Conservation (phyloP, 2,329 filamentous ascomycete genomes). For the Colletotrichum cordylinicola region DNA sequence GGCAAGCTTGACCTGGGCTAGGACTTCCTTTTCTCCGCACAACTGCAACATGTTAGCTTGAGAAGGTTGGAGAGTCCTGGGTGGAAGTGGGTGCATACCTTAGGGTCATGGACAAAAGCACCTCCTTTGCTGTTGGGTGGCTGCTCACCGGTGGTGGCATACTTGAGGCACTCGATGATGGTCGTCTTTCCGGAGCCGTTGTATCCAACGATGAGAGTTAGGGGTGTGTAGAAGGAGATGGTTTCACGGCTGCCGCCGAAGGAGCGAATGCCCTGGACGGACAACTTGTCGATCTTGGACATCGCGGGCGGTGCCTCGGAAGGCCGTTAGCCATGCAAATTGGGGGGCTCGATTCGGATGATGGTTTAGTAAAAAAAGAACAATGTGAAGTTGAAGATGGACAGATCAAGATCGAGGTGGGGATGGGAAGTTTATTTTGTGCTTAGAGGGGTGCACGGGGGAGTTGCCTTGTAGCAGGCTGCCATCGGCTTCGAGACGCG, state of each 20-base stretch:
- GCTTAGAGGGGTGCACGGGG: not conserved
- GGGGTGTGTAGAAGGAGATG: slow-evolving; percentile 86
- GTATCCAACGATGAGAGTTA: slow-evolving; percentile 95
- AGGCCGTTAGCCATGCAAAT: not conserved
- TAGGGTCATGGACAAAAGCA: slow-evolving; percentile 97
- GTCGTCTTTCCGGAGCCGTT: slow-evolving; percentile 99
- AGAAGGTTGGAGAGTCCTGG: not conserved
- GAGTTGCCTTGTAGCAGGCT: not conserved
- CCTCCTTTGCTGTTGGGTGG: slow-evolving; percentile 90
- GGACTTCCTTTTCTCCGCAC: slow-evolving; percentile 83
- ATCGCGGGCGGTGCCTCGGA: slow-evolving; percentile 36
- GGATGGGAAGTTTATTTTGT: not conserved
- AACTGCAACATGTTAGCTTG: slow-evolving; percentile 50
- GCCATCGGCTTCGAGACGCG: not conserved
- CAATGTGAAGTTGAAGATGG: not conserved
- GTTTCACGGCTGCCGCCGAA: slow-evolving; percentile 77
- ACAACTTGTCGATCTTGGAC: slow-evolving; percentile 90
- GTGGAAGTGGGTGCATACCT: slow-evolving; percentile 51
- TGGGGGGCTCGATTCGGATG: not conserved
- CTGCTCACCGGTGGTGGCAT: slow-evolving; percentile 92
- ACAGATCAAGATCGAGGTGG: not conserved
- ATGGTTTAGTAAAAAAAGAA: not conserved
- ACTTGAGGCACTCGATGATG: slow-evolving; percentile 98
- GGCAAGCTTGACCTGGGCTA: slow-evolving; percentile 89
- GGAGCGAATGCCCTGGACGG: slow-evolving; percentile 83